Evolutionary conservation across 768 basidiomycete genomes (phyloP).

Genomic region (Rhodotorula kratochvilovae): DNA sequence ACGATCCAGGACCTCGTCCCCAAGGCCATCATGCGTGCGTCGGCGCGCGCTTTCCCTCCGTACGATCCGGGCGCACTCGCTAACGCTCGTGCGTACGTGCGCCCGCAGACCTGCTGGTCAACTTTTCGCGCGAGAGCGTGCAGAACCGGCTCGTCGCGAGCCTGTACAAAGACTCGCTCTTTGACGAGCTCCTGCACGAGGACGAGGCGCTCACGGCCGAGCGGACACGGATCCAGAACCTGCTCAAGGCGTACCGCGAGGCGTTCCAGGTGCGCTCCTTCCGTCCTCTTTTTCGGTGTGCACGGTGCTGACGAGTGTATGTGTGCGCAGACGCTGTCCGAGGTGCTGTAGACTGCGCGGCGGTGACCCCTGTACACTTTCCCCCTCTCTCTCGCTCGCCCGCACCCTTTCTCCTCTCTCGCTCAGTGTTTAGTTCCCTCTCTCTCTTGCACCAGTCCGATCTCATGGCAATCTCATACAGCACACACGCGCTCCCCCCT

Average conservation of each 20-base stretch:
- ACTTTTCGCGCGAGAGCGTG: constrained; percentile 90
- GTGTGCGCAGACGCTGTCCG: constrained; percentile 22
- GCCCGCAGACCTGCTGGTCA: constrained; percentile 69
- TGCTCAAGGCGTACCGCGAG: constrained; percentile 90
- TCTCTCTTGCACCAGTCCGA: too few species aligned
- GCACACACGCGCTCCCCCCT: too few species aligned
- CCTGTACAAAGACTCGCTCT: constrained; percentile 90
- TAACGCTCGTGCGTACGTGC: too few species aligned
- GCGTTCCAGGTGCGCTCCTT: constrained; percentile 37
- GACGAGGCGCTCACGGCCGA: constrained; percentile 93
- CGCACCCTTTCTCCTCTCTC: too few species aligned
- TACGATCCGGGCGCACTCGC: too few species aligned
- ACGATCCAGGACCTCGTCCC: constrained; percentile 95
- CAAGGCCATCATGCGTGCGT: constrained; percentile 91
- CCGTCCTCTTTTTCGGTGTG: too few species aligned
- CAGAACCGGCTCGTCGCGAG: constrained; percentile 93
- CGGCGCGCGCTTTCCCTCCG: too few species aligned
- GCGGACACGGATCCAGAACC: constrained; percentile 82
- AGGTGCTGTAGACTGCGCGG: constrained; percentile 24
- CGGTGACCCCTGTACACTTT: background rate
- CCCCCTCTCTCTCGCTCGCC: background rate
- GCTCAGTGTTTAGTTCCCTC: too few species aligned
- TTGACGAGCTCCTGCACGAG: constrained; percentile 84
- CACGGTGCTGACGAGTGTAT: too few species aligned
- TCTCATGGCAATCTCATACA: too few species aligned